phyloP scores from a whole-genome alignment of 345 rosid species.

The thale cress (Arabidopsis thaliana) region DNA sequence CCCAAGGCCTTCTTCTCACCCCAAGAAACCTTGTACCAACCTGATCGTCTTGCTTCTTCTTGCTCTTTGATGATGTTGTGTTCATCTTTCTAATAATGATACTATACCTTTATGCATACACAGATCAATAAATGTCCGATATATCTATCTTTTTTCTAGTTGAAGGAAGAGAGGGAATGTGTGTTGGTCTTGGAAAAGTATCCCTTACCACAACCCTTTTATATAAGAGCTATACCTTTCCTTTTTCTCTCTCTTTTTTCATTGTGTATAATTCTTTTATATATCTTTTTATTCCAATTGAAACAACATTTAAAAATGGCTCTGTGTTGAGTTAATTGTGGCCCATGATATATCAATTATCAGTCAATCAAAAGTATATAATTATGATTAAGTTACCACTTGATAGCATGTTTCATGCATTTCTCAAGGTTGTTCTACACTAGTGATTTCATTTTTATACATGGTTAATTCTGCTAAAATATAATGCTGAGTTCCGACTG shows the following conservation, averaged over 20 bases:
- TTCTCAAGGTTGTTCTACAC: slow-evolving; percentile 36
- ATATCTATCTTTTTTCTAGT: slow-evolving; percentile 23
- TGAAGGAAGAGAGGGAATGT: slow-evolving; percentile 33
- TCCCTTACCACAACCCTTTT: slow-evolving; percentile 35
- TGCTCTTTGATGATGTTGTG: slow-evolving; percentile 58
- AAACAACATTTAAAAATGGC: slow-evolving; percentile 18
- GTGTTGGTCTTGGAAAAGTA: slow-evolving; percentile 41
- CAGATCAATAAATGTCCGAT: background rate
- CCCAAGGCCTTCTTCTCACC: slow-evolving; percentile 88
- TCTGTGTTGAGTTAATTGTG: slow-evolving; percentile 41
- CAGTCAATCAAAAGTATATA: slow-evolving; percentile 31
- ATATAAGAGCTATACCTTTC: slow-evolving; percentile 37
- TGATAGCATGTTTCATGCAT: slow-evolving; percentile 45
- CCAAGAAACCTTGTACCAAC: slow-evolving; percentile 64
- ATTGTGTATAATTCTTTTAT: background rate
- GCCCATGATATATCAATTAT: slow-evolving; percentile 44
- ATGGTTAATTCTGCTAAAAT: slow-evolving; percentile 15
- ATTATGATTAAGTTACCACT: slow-evolving; percentile 35
- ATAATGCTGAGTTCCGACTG: slow-evolving; percentile 20
- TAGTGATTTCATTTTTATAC: slow-evolving; percentile 7
- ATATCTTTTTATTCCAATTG: slow-evolving; percentile 24
- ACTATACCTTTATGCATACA: background rate
- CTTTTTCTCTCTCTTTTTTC: slow-evolving; percentile 16
- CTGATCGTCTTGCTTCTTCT: slow-evolving; percentile 52
- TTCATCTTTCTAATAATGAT: slow-evolving; percentile 46